Conservation (phyloP, 257 asterid genomes). For the Solanum arcanum region DNA sequence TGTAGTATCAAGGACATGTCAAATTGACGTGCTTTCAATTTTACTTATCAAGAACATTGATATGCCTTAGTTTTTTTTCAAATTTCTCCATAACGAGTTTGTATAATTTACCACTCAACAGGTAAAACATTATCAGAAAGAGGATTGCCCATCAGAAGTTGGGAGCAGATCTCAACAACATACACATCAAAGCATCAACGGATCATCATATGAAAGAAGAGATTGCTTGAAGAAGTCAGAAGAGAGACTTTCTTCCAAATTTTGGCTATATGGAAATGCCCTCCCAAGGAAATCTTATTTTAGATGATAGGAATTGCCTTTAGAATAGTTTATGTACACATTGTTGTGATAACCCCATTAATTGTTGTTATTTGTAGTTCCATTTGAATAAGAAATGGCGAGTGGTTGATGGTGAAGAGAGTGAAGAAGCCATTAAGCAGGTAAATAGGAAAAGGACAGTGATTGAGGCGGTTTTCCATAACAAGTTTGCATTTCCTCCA, state of each 20-base stretch:
- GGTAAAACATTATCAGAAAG: background rate
- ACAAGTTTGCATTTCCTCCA: constrained; percentile 18
- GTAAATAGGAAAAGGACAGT: constrained; percentile 5
- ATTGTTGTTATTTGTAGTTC: constrained; percentile 11
- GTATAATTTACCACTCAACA: background rate
- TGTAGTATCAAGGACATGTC: background rate
- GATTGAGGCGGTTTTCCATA: constrained; percentile 14
- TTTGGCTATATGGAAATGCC: constrained; percentile 15
- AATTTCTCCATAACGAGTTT: background rate
- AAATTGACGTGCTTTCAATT: background rate
- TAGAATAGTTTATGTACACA: background rate
- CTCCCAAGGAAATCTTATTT: constrained; percentile 5
- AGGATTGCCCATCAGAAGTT: constrained; percentile 3
- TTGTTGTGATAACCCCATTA: background rate
- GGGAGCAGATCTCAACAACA: background rate
- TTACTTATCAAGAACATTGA: background rate
- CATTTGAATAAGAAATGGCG: constrained; percentile 12
- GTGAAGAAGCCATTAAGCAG: constrained; percentile 19
- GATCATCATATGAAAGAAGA: no score
- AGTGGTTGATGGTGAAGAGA: constrained; percentile 42
- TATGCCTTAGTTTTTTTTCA: background rate
- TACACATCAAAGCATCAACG: no score
- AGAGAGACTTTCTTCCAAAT: background rate
- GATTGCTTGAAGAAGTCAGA: background rate
- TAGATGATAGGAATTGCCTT: background rate